Evolutionary conservation across 768 basidiomycete genomes (phyloP).

Genomic region (Lactarius sanguifluus): DNA sequence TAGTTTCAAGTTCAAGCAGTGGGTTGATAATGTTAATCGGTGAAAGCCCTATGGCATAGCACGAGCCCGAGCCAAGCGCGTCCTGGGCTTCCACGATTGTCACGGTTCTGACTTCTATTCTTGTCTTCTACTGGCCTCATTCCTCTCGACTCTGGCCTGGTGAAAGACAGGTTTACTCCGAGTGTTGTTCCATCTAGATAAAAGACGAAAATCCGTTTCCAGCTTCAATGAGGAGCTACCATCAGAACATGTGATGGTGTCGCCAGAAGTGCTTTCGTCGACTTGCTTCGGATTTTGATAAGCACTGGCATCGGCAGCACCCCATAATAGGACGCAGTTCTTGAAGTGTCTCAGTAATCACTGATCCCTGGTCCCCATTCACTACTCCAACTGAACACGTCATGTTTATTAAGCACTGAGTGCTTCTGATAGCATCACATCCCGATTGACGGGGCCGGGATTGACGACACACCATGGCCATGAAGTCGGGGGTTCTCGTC

Average conservation of each 20-base stretch:
- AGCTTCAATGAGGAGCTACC: background rate
- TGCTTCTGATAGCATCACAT: background rate
- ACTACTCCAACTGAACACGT: background rate
- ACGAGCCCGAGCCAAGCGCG: too few relatives aligned
- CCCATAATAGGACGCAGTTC: background rate
- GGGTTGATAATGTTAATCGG: background rate
- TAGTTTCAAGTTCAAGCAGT: background rate
- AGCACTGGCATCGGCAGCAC: background rate
- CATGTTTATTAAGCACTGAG: background rate
- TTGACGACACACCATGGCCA: background rate
- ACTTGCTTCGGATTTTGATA: background rate
- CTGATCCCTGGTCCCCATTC: background rate
- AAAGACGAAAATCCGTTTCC: background rate
- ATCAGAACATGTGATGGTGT: background rate
- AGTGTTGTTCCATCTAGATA: background rate
- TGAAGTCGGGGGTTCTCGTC: background rate
- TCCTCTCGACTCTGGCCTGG: background rate
- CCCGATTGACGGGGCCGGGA: background rate
- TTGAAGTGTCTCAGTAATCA: background rate
- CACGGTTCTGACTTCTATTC: background rate
- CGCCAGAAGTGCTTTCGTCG: background rate
- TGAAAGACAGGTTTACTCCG: background rate
- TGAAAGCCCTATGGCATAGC: too few relatives aligned
- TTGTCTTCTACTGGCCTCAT: background rate
- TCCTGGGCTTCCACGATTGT: too few relatives aligned